A percentile compares a stretch with the other conserved stretches of the same genome.
Evolutionary conservation across 192 early-diverging fungal species (phyloP).

Genomic region (Coemansia aciculifera): DNA sequence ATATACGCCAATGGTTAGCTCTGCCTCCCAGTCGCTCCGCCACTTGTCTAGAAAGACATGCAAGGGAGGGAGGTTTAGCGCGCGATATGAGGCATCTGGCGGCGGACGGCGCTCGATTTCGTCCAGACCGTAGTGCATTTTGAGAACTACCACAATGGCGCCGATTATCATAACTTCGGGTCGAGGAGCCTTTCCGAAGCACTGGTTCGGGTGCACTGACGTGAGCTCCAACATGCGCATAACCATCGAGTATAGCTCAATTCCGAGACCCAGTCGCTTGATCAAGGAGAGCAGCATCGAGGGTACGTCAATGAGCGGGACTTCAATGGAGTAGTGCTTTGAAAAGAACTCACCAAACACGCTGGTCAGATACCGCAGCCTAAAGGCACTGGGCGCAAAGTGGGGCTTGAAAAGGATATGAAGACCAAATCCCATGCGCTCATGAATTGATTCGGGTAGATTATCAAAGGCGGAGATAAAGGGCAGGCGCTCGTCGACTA

Average conservation of each 20-base stretch:
- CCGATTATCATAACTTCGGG: slow-evolving; percentile 12
- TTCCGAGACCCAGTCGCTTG: slow-evolving; percentile 23
- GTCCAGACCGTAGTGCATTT: slow-evolving; percentile 52
- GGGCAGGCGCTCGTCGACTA: slow-evolving; percentile 41
- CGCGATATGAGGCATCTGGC: not conserved
- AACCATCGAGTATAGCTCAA: slow-evolving; percentile 32
- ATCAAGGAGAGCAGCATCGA: slow-evolving; percentile 25
- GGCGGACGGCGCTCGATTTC: slow-evolving; percentile 38
- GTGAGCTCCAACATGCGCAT: slow-evolving; percentile 24
- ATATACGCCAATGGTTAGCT: slow-evolving; percentile 26
- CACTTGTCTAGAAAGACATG: slow-evolving; percentile 33
- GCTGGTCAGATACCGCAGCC: slow-evolving; percentile 2
- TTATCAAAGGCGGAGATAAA: slow-evolving; percentile 23
- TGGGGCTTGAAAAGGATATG: slow-evolving; percentile 13
- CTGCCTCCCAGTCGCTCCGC: slow-evolving; percentile 35
- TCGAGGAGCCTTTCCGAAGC: not conserved
- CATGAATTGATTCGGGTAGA: slow-evolving; percentile 17
- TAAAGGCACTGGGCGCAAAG: slow-evolving; percentile 14
- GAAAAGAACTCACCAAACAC: slow-evolving; percentile 25
- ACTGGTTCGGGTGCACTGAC: slow-evolving; percentile 3
- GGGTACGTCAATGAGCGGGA: slow-evolving; percentile 19
- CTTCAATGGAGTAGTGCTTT: slow-evolving; percentile 21
- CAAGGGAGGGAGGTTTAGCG: slow-evolving; percentile 31
- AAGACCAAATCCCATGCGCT: slow-evolving; percentile 26
- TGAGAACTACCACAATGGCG: slow-evolving; percentile 35